A percentile compares a stretch with the other conserved stretches of the same genome.
These are phyloP conservation scores for Candida ipomoeae DNA, from an alignment of 805 yeast species.

Conservation along the genomic window DNA sequence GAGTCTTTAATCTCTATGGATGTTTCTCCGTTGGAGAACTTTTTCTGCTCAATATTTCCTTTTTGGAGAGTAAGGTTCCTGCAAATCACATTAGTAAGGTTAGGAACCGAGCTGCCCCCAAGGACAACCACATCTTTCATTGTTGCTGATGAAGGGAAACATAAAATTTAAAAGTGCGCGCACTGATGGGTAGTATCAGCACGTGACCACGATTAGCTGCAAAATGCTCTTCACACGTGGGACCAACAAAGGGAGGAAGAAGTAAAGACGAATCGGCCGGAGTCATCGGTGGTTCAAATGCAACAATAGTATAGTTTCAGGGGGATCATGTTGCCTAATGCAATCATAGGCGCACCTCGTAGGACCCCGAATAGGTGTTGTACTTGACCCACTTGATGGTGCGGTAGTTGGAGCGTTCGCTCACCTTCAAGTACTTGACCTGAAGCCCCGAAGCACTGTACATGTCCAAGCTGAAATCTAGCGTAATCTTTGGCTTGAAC, in stretches of 20 bases:
- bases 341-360: slow-evolving; percentile 56
- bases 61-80: slow-evolving; percentile 68
- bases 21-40: slow-evolving; percentile 88
- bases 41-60: slow-evolving; percentile 61
- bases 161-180: slow-evolving; percentile 3
- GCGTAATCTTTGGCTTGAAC: slow-evolving; percentile 72
- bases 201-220: slow-evolving; percentile 3
- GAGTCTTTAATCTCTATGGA: slow-evolving; percentile 81
- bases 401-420: slow-evolving; percentile 54
- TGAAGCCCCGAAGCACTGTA: slow-evolving; percentile 72
- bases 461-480: slow-evolving; percentile 68
- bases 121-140: slow-evolving; percentile 86
- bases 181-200: neutral
- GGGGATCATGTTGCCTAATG: too few species aligned
- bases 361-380: slow-evolving; percentile 68
- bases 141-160: neutral
- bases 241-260: neutral
- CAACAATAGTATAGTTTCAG: too few species aligned
- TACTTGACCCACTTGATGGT: slow-evolving; percentile 90
- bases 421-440: slow-evolving; percentile 67
- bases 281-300: too few species aligned
- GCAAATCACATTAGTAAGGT: slow-evolving; percentile 70
- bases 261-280: too few species aligned
- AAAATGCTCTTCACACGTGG: neutral
- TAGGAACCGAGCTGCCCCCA: slow-evolving; percentile 89